A percentile compares a stretch with the other conserved stretches of the same genome.
These are phyloP conservation scores for Rosa chinensis DNA, from an alignment of 306 rosid genomes.

Conservation along the genomic window DNA sequence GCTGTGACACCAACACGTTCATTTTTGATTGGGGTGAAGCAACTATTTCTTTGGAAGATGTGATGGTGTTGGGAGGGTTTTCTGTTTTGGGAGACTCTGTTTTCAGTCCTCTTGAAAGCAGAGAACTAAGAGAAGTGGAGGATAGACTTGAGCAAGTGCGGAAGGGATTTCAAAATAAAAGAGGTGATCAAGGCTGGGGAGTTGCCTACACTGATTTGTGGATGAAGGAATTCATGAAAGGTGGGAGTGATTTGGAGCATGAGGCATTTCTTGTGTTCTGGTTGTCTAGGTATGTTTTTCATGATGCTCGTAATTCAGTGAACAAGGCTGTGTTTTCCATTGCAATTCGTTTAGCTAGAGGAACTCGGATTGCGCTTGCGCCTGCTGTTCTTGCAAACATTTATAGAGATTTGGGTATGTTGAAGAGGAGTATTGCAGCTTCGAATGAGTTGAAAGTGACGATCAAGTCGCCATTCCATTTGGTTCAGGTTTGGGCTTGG, in stretches of 20 bases:
- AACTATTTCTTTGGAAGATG: slow-evolving; percentile 24
- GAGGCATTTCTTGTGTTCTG: slow-evolving; percentile 55
- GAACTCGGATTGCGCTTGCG: slow-evolving; percentile 45
- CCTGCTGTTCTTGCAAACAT: slow-evolving; percentile 47
- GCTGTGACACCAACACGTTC: slow-evolving; percentile 37
- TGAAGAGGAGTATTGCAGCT: slow-evolving; percentile 27
- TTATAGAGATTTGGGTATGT: slow-evolving; percentile 36
- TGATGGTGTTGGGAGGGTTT: slow-evolving; percentile 35
- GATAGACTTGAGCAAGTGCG: background rate
- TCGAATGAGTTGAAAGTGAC: background rate
- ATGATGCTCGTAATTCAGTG: background rate
- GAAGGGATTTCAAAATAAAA: background rate
- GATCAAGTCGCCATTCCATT: slow-evolving; percentile 43
- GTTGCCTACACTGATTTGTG: background rate
- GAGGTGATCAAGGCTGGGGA: background rate
- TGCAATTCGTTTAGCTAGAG: slow-evolving; percentile 50
- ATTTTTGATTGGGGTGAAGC: slow-evolving; percentile 56
- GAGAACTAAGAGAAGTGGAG: slow-evolving; percentile 1
- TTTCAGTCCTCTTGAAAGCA: background rate
- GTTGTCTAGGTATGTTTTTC: slow-evolving; percentile 46
- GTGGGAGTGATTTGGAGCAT: slow-evolving; percentile 49
- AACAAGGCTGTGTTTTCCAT: slow-evolving; percentile 28
- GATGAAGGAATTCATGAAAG: slow-evolving; percentile 29
- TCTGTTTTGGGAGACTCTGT: slow-evolving; percentile 26
- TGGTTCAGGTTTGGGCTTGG: slow-evolving; percentile 64